Evolutionary conservation across 2,329 filamentous ascomycete genomes (phyloP).

Genomic region (Ascochyta pisi): DNA sequence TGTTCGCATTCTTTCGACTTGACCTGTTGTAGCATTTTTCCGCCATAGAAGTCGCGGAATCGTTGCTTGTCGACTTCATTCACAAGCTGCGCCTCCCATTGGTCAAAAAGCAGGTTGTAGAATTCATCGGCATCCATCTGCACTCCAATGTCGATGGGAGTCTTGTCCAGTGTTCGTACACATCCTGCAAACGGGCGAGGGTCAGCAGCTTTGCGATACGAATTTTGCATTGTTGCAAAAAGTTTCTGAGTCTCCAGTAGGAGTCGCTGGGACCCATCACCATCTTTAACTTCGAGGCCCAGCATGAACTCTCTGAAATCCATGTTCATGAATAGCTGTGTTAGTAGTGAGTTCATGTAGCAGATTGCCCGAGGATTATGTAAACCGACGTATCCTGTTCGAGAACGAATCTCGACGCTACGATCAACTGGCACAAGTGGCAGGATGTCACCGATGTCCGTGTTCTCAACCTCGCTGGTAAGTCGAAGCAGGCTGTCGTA

Average conservation of each 20-base stretch:
- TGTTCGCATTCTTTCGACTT: constrained; percentile 94
- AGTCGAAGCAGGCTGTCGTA: constrained; percentile 41
- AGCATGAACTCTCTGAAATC: constrained; percentile 87
- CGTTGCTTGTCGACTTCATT: constrained; percentile 70
- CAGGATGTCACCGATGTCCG: constrained; percentile 63
- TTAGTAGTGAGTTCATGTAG: constrained; percentile 93
- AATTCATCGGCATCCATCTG: constrained; percentile 99
- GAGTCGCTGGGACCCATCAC: constrained; percentile 66
- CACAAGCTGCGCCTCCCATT: constrained; percentile 83
- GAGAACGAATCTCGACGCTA: constrained; percentile 71
- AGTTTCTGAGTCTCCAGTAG: constrained; percentile 79
- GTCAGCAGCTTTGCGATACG: constrained; percentile 74
- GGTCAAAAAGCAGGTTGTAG: constrained; percentile 90
- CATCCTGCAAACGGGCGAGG: constrained; percentile 74
- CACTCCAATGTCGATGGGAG: constrained; percentile 80
- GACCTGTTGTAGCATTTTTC: constrained; percentile 90
- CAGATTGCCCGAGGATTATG: constrained; percentile 94
- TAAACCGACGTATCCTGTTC: constrained; percentile 86
- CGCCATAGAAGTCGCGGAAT: constrained; percentile 87
- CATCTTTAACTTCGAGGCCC: constrained; percentile 59
- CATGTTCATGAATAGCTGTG: constrained; percentile 95
- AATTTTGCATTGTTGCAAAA: constrained; percentile 87
- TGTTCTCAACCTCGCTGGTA: constrained; percentile 26
- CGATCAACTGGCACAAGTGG: constrained; percentile 65
- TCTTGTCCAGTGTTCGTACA: constrained; percentile 83